Base-by-base conservation (phyloP, 495 filamentous ascomycete species). In the Penicillium flavigenum region DNA sequence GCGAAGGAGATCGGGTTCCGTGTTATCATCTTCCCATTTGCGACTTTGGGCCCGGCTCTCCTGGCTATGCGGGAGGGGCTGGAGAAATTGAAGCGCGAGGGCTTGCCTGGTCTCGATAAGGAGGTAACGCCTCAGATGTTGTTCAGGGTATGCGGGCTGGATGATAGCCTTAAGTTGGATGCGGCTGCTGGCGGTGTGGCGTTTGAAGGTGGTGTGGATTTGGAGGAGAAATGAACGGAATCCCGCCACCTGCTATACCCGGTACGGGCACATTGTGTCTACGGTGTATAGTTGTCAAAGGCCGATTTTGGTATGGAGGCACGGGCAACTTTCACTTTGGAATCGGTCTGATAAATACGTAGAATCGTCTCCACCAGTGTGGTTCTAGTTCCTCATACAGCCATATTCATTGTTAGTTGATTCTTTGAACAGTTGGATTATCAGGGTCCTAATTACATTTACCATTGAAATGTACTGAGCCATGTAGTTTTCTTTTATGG, bases 1-100 rank as follows among this genome's bases (percentile, higher is more conserved):
- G 84, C 86, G 5, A 63, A 72, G 54, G 77, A 81, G 58, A 65
- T 89, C 56, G 86, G 87, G 2, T 89, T 84, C 62, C 72, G 74
- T 24, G 79, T 89, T 27, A 83, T 88, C 16, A 88, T 89, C 49
- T 85, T 79, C 64, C 79, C 82, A 0, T 79, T 83, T 64, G 79
- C 78, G 29, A 73, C 75, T 20, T 59, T 85, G 56, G 79, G 77
- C 5, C 79, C 79, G 5, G 82, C 81, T 5, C 81, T 77, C 43
- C 56, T 71, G 51, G 83, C 77, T 8, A 82, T 84, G 56, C 75
- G 74, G 48, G 69, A 76, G 42, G 75, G 68, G 7, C 69, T 78
- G 58, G 67, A 75, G 61, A 79, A 78, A 65, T 63, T 87, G 61
- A 81, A 79, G 66, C 59, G 54, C 22, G 71, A 78, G 51, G 81